Evolutionary conservation across 768 basidiomycete genomes (phyloP).

Genomic region (Amanita jacksonii): DNA sequence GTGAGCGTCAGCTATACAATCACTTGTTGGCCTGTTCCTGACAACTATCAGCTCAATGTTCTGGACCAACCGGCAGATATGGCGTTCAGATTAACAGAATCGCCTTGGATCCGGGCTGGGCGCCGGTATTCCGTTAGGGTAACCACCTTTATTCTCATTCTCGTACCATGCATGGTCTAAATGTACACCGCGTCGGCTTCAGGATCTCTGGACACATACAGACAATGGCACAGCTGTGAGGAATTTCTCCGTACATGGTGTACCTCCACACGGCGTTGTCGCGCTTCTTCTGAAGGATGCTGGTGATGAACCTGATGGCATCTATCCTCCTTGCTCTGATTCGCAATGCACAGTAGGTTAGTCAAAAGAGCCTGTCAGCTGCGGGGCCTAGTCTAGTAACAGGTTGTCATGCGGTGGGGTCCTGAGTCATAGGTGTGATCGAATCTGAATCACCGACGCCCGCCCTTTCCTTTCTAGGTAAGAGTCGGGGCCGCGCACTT

Average conservation of each 20-base stretch:
- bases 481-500: conserved; percentile 4
- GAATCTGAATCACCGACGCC: conserved; percentile 1
- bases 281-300: conserved; percentile 42
- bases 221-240: conserved; percentile 45
- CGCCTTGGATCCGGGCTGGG: conserved; percentile 56
- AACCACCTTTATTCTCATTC: not conserved
- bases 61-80: conserved; percentile 40
- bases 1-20: conserved; percentile 31
- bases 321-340: conserved; percentile 43
- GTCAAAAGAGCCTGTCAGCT: not conserved
- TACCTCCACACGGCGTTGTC: conserved; percentile 48
- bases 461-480: conserved; percentile 1
- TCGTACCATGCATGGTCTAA: not conserved
- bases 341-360: conserved; percentile 43
- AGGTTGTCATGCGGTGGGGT: no score
- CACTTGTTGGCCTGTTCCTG: no score
- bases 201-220: conserved; percentile 52
- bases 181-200: not conserved
- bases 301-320: conserved; percentile 37
- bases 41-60: conserved; percentile 37
- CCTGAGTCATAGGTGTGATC: not conserved
- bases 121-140: conserved; percentile 52
- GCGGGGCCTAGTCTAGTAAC: not conserved
- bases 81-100: conserved; percentile 54
- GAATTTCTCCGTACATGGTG: conserved; percentile 33